These are phyloP conservation scores for Cladosporium austrohemisphaericum DNA, from an alignment of 2,329 filamentous ascomycete species.

Conservation along the genomic window DNA sequence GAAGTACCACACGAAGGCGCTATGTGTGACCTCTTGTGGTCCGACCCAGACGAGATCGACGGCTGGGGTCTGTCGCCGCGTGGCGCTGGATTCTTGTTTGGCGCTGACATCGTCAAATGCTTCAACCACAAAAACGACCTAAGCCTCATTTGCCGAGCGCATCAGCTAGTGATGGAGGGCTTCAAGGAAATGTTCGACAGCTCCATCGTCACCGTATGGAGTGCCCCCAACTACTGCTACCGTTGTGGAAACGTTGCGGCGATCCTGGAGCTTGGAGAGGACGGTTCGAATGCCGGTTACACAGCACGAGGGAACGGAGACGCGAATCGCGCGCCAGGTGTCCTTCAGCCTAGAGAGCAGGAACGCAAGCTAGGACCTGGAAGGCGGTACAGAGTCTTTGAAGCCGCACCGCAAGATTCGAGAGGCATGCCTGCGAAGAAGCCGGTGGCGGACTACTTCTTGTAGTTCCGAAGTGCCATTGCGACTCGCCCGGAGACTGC, in stretches of 20 bases:
- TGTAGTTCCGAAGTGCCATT: too few relatives aligned
- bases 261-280: slow-evolving; percentile 87
- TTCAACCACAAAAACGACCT: slow-evolving; percentile 96
- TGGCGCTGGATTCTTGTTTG: slow-evolving; percentile 92
- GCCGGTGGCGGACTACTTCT: slow-evolving; percentile 93
- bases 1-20: slow-evolving; percentile 97
- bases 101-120: slow-evolving; percentile 87
- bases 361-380: slow-evolving; percentile 64
- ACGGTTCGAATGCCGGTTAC: slow-evolving; percentile 55
- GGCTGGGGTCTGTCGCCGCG: slow-evolving; percentile 94
- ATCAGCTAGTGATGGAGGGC: slow-evolving; percentile 98
- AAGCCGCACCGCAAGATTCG: slow-evolving; percentile 92
- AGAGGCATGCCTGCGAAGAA: slow-evolving; percentile 99
- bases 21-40: slow-evolving; percentile 98
- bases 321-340: slow-evolving; percentile 44
- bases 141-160: slow-evolving; percentile 84
- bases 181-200: slow-evolving; percentile 99
- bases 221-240: slow-evolving; percentile 40
- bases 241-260: slow-evolving; percentile 66
- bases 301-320: slow-evolving; percentile 64
- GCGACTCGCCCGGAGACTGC: too few relatives aligned
- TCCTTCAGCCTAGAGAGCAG: slow-evolving; percentile 42
- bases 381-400: slow-evolving; percentile 88
- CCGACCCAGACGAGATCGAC: slow-evolving; percentile 95
- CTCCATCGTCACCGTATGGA: slow-evolving; percentile 93